These are phyloP conservation scores for Phalaenopsis aphrodite DNA, from an alignment of 106 monocot species.

Conservation along the genomic window DNA sequence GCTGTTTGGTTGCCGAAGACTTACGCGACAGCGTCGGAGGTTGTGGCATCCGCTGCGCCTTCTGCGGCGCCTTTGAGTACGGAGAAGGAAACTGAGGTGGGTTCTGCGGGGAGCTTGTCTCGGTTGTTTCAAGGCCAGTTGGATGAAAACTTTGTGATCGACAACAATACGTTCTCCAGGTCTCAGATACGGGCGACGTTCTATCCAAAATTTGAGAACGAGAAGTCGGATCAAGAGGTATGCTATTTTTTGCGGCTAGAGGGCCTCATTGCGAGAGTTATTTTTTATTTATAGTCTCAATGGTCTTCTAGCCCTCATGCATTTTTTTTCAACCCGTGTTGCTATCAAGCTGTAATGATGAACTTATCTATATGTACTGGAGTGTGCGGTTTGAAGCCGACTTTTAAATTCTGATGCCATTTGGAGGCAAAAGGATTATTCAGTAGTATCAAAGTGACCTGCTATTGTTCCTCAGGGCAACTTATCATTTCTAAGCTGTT, in stretches of 20 bases:
- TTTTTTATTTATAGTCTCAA: background rate
- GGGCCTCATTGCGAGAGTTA: too few species aligned
- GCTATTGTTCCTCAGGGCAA: background rate
- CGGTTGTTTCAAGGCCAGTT: conserved; percentile 43
- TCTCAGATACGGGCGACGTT: conserved; percentile 88
- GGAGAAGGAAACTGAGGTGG: background rate
- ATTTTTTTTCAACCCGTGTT: background rate
- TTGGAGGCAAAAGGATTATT: background rate
- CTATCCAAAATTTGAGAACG: conserved; percentile 97
- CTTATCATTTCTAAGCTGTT: background rate
- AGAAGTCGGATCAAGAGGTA: conserved; percentile 98
- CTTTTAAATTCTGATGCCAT: background rate
- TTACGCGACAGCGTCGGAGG: conserved; percentile 17
- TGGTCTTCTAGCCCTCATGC: background rate
- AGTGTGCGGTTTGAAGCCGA: background rate
- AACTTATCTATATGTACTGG: too few species aligned
- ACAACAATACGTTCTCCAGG: conserved; percentile 46
- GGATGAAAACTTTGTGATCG: conserved; percentile 56
- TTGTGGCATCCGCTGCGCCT: conserved; percentile 2
- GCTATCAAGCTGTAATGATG: background rate
- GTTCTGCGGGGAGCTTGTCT: conserved; percentile 7
- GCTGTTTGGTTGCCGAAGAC: conserved; percentile 21
- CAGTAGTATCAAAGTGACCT: background rate
- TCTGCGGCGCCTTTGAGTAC: background rate
- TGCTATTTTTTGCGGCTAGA: background rate